These are phyloP conservation scores for Fonsecaea pugnacius DNA, from an alignment of 2,329 filamentous ascomycete species.

Conservation along the genomic window DNA sequence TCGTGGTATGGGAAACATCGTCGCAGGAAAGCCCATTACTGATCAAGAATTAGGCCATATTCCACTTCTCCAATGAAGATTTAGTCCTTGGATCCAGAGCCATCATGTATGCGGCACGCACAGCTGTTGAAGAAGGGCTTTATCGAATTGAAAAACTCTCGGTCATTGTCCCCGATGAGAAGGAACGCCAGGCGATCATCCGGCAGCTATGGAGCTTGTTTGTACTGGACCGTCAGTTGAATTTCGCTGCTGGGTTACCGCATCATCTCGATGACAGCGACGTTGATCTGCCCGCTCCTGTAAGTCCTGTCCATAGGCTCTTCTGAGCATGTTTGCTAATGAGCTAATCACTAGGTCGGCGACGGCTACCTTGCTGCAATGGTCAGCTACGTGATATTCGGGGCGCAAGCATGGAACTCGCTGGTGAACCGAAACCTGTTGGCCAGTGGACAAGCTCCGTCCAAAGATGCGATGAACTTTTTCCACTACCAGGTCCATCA, in stretches of 20 bases:
- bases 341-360: neutral
- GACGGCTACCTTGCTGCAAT: constrained; percentile 18
- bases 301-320: neutral
- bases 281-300: constrained; percentile 16
- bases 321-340: neutral
- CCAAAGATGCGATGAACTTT: constrained; percentile 11
- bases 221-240: constrained; percentile 20
- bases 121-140: constrained; percentile 19
- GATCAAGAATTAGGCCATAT: constrained; percentile 6
- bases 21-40: neutral
- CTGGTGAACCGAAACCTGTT: constrained; percentile 14
- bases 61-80: constrained; percentile 19
- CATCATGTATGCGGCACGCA: constrained; percentile 21
- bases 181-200: constrained; percentile 11
- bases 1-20: constrained; percentile 10
- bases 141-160: constrained; percentile 20
- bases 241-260: constrained; percentile 20
- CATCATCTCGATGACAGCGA: constrained; percentile 22
- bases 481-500: constrained; percentile 20
- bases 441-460: constrained; percentile 9
- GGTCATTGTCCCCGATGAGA: constrained; percentile 4
- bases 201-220: constrained; percentile 20
- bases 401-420: constrained; percentile 20
- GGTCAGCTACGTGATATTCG: constrained; percentile 16
- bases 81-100: constrained; percentile 12